These are phyloP conservation scores for Arthroderma sp. DNA, from an alignment of 2,329 filamentous ascomycete genomes.

Conservation along the genomic window DNA sequence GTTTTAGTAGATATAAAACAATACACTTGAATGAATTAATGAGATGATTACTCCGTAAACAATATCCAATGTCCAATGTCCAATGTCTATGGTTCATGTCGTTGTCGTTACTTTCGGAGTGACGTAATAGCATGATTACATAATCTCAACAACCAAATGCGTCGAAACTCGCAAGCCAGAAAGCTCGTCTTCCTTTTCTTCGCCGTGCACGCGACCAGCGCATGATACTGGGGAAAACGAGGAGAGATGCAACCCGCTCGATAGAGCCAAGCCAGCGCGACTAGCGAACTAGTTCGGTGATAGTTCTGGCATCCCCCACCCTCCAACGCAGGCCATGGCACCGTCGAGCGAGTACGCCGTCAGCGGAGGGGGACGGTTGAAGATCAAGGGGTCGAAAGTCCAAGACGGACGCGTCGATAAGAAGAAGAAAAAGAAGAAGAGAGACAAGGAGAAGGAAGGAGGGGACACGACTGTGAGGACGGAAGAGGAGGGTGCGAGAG, in stretches of 20 bases:
- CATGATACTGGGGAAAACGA: not conserved
- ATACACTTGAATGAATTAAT: not conserved
- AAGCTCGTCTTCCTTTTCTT: too few relatives aligned
- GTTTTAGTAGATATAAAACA: not conserved
- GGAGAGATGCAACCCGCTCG: not conserved
- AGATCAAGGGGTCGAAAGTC: slow-evolving; percentile 65
- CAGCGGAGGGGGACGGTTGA: slow-evolving; percentile 57
- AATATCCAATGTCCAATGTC: too few relatives aligned
- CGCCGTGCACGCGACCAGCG: not conserved
- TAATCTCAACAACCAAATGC: not conserved
- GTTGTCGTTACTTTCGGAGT: not conserved
- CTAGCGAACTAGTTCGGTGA: too few relatives aligned
- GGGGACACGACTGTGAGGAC: slow-evolving; percentile 6
- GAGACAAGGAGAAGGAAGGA: slow-evolving; percentile 18
- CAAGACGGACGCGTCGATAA: slow-evolving; percentile 33
- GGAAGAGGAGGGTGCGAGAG: not conserved
- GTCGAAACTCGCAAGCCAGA: not conserved
- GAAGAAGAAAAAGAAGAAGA: slow-evolving; percentile 16
- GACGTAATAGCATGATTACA: not conserved
- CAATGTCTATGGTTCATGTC: not conserved
- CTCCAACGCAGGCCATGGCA: slow-evolving; percentile 7
- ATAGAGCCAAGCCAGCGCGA: not conserved
- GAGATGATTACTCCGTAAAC: too few relatives aligned
- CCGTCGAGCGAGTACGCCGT: slow-evolving; percentile 10
- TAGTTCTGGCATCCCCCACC: not conserved